Base-by-base conservation (phyloP, 139 green algal genomes). In the Coelastrella sp. region DNA sequence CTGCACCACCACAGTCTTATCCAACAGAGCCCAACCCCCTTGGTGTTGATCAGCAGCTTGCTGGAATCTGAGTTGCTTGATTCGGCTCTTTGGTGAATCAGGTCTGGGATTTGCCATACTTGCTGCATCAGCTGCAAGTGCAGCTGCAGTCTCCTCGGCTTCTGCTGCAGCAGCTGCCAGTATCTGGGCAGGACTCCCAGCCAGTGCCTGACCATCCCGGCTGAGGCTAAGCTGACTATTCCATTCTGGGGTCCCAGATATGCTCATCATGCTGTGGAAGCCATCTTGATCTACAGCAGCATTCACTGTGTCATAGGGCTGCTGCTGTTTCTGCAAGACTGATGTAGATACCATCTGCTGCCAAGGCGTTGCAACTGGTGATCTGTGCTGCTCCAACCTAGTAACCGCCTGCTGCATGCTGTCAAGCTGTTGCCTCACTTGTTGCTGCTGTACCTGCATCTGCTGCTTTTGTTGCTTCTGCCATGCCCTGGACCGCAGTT, bases 81-180 rank as follows among this genome's bases (percentile, higher is more conserved):
- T 9, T 30, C 62, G 23, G 27, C 30, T 71, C 2, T n/a, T 71
- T 3, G 30, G 62, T 21, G 30, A 41, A 1, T 41, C 17, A 40
- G 30, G 19, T 4, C 32, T 21, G 2, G 32, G 2, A 32, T 19
- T 32, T 19, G 19, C 21, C 1, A 5, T 32, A n/a, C 19, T 64
- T 32, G 21, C 53, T 43, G 41, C 71, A 79, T 13, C 41, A 79
- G n/a, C 41, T 32, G 41, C 71, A 8, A 79, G n/a, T 15, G 43
- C 41, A 43, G 40, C 41, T 23, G 71, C 71, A 79, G n/a, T 23
- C 25, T 62, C 41, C 25, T 62, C n/a, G 15, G 71, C 71, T n/a
- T 30, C 50, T 23, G 71, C 71, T 40, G 41, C 71, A 40, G 71
- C 34, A 62, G 71, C 71, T 63, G 43, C 71, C 27, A 79, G 71